Evolutionary conservation across 306 rosid genomes (phyloP).

Genomic region (Psophocarpus tetragonolobus): DNA sequence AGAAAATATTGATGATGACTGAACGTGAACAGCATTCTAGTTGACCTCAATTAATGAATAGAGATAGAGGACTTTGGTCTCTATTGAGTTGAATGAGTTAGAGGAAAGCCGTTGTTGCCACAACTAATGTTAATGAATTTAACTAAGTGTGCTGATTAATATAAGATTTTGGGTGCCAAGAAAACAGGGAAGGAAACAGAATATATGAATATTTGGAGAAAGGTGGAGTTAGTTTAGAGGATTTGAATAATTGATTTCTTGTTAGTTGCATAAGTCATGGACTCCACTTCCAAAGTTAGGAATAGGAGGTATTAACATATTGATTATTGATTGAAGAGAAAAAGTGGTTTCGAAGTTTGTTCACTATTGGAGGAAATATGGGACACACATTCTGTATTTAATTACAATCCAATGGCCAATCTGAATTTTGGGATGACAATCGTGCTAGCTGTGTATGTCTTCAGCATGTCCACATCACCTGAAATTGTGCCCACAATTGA

Average conservation of each 20-base stretch:
- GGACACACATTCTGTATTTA: conserved; percentile 12
- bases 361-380: conserved; percentile 23
- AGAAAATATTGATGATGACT: background rate
- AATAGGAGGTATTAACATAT: background rate
- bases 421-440: conserved; percentile 31
- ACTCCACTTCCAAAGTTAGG: conserved; percentile 9
- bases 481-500: conserved; percentile 29
- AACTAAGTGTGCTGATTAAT: background rate
- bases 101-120: background rate
- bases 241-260: conserved; percentile 28
- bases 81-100: background rate
- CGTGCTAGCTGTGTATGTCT: conserved; percentile 25
- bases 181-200: conserved; percentile 1
- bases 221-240: conserved; percentile 20
- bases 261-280: background rate
- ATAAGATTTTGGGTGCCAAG: conserved; percentile 26
- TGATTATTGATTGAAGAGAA: conserved; percentile 15
- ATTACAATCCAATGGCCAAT: background rate
- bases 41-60: conserved; percentile 1
- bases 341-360: conserved; percentile 34
- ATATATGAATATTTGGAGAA: background rate
- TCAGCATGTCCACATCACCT: conserved; percentile 19
- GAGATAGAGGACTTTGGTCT: background rate
- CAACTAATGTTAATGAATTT: conserved; percentile 21
- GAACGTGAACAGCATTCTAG: conserved; percentile 18